Base-by-base conservation (phyloP, 352 stramenopile species). In the Pythium phragmiticola region DNA sequence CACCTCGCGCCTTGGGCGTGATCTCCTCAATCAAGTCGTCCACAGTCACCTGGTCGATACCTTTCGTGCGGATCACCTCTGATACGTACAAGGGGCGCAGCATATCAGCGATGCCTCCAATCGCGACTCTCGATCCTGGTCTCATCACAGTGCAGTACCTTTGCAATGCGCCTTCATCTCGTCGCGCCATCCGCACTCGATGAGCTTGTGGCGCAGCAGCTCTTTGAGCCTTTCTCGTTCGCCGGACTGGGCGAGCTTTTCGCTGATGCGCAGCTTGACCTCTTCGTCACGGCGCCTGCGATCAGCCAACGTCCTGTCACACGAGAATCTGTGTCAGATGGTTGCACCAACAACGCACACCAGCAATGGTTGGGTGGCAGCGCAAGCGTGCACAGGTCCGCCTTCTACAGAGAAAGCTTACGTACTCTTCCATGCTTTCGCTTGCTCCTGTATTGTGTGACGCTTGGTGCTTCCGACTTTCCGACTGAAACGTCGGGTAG, bases 1-100 rank as follows among this genome's bases (percentile, higher is more conserved):
- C 42, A 92, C 83, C 80, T 84, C 84, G 76, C 51, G 85, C 92
- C 77, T 84, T 84, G 12, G 90, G 93, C 17, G 89, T 97, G 60
- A 98, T 96, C 64, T 98, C 89, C 28, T 94, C 82, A 19, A 98
- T 87, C 47, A 98, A 72, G 65, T 98, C 92, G 63, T 98, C 94
- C 41, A 98, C 90, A 0, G 91, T 98, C 54, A 98, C 95, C 71
- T 97, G 89, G 63, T 98, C 88, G 56, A 98, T 91, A 21, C 92
- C 94, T 62, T 98, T 98, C 65, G 75, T 95, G 52, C 89, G 77
- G 63, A 98, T 98, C 39, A 98, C 82, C 70, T 98, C 93, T 94
- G 70, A 52, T 21, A 19, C 3, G 42, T 14, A 14, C 36, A 43
- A 28, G 7, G 61, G 67, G 56, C 72, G 17, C 28, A 30, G 21